Evolutionary conservation across 2,329 filamentous ascomycete genomes (phyloP).

Genomic region (Arthrobotrys sphaeroides): DNA sequence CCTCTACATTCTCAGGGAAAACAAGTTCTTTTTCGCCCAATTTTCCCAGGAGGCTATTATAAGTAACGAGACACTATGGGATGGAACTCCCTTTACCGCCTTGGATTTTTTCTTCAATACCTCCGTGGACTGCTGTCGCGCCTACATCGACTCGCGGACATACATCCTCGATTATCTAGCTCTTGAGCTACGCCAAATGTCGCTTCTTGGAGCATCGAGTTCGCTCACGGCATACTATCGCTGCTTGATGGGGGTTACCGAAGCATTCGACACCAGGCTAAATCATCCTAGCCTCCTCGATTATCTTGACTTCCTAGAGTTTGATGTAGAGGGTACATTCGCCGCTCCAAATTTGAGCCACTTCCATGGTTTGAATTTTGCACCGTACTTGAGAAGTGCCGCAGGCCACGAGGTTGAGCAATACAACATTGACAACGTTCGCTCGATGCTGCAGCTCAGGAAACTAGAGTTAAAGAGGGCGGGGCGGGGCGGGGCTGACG

Average conservation of each 20-base stretch:
- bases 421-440: conserved; percentile 76
- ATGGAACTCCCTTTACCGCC: conserved; percentile 70
- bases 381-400: conserved; percentile 54
- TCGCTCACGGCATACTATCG: conserved; percentile 62
- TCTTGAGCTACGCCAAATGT: conserved; percentile 74
- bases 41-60: conserved; percentile 78
- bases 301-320: conserved; percentile 87
- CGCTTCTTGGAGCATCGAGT: conserved; percentile 56
- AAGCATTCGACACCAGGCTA: conserved; percentile 40
- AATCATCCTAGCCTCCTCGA: conserved; percentile 80
- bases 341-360: conserved; percentile 47
- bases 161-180: conserved; percentile 85
- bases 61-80: conserved; percentile 75
- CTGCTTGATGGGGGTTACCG: conserved; percentile 48
- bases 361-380: conserved; percentile 56
- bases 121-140: conserved; percentile 74
- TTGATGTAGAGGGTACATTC: conserved; percentile 65
- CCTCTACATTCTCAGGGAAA: conserved; percentile 79
- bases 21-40: conserved; percentile 81
- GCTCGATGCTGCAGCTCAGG: conserved; percentile 77
- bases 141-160: conserved; percentile 80
- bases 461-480: conserved; percentile 70
- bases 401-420: conserved; percentile 60
- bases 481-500: conserved; percentile 65
- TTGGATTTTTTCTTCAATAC: conserved; percentile 60